Evolutionary conservation across 1,284 basidiomycete genomes (phyloP), one percentile per base, ranked within the genome.

Genomic region (Trametes pubescens): DNA sequence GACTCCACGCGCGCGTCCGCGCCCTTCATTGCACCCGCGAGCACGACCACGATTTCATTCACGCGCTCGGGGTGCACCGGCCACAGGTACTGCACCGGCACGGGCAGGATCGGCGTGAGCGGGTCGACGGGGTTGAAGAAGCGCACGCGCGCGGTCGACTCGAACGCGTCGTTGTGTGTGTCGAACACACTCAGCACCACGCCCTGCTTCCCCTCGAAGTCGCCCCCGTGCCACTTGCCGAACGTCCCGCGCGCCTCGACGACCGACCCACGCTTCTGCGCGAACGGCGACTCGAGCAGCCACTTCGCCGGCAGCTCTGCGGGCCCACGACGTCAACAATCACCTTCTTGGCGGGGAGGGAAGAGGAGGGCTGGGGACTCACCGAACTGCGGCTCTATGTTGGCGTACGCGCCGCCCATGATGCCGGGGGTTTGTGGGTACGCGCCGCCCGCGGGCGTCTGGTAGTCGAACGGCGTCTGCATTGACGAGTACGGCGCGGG

Each of bases 131-230:
- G 71, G 24, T 75, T 52, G 51, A 65, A 55, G 65, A 79, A 72
- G 57, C 73, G 66, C 59, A 78, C 70, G 44, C 68, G 72, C 29
- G 75, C 75, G 9, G 74, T 76, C 21, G 73, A 68, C n/a, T 67
- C 55, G 66, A 71, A 72, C 11, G 69, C 62, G 29, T 79, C 77
- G 56, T 74, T 74, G 6, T 71, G 65, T 0, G 78, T 74, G 66
- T 76, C 72, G 65, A 81, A 75, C 18, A 81, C 72, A 38, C 73
- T 75, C 43, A 75, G 71, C 26, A 85, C 76, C 53, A 78, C 74
- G 61, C 85, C 89, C 37, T 77, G 72, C 55, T 77, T 77, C 29
- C 78, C 79, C 66, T 92, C 86, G 69, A 81, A 81, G 38, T 84
- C 80, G 43, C 88, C 88, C 34, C 80, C 76, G 54, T 85, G 79